Evolutionary conservation across 345 rosid genomes (phyloP), one percentile per base, ranked within the genome.

Genomic region (Psidium friedrichsthalianum): DNA sequence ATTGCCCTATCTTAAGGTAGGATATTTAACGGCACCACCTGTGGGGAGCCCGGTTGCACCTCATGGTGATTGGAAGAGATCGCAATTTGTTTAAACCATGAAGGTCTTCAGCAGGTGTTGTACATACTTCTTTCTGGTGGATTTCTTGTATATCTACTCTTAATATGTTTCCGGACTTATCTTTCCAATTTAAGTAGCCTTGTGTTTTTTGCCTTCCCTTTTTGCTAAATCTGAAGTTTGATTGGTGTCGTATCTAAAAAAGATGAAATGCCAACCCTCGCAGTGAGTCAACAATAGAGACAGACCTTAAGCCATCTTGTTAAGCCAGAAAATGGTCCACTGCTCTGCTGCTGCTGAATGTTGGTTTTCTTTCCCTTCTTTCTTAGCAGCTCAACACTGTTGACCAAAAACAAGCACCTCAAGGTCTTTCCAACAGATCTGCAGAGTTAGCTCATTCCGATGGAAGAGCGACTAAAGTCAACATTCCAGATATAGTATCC

Each of bases 21-120:
- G 98, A 86, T 95, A 95, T 91, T 89, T 96, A 69, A 92, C 88
- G 54, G 98, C 96, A 87, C 94, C 98, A 74, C 99, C 98, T 2
- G 96, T 89, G 42, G 99, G 96, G 12, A 89, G 90, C 84, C 85
- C 87, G 11, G 90, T 95, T 47, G 98, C 99, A n/a, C 98, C 99
- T 82, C 99, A 96, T 87, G 87, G 91, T 90, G 99, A 96, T 86
- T 96, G 99, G 99, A 95, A 91, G 87, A 91, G 92, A 84, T 89
- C 96, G 16, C 95, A 94, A 86, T 95, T 96, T 86, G 88, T 93
- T 87, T 96, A 88, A 93, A 94, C 90, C 96, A 96, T 64, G 99
- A 96, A 91, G 92, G 93, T 82, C 99, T 96, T 87, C 93, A 93
- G 82, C 98, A 94, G 98, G 99, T 95, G 91, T 18, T 54, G 82